Evolutionary conservation across 768 basidiomycete genomes (phyloP), one percentile per base, ranked within the genome.

Genomic region (Holtermanniella nyarrowii): DNA sequence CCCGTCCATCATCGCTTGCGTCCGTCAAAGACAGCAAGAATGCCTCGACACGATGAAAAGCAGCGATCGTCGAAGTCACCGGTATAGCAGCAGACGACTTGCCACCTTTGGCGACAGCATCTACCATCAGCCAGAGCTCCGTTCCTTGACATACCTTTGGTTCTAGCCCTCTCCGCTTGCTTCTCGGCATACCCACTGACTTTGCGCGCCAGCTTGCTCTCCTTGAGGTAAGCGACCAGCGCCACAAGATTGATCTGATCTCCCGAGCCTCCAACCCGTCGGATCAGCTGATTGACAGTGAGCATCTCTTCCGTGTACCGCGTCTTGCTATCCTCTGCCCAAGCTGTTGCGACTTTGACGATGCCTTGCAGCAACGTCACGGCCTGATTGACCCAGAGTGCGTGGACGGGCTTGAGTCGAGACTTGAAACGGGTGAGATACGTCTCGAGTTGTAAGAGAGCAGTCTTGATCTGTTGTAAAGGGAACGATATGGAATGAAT

Each of bases 231-330:
- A 10, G 72, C 71, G 58, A 84, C 85, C 20, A 95, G 78, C 67
- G 88, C 87, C 49, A 91, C 73, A 27, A 93, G 69, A 66, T 95
- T 93, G 58, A 91, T 79, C 7, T 82, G 84, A 47, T 79, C 78
- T 21, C 52, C 22, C 77, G 81, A 66, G 78, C 84, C 57, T 75
- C 86, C 88, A 7, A 90, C 70, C 47, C 74, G 75, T 23, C 77
- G 76, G 61, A 85, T 76, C 1, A 96, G 74, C 25, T 81, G 76
- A 4, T 78, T 77, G 1, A 83, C 80, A 3, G 80, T 82, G 66
- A 90, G 76, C 48, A 93, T 80, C 58, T 86, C 82, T 11, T 66
- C 14, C 66, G 55, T 73, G 26, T 69, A 59, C 56, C 27, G 2
- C 26, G 42, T 25, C 12, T 39, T 18, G 26, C 40, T 3, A 1